Conservation (phyloP, 805 yeast species). For the Ogataea degrootiae region DNA sequence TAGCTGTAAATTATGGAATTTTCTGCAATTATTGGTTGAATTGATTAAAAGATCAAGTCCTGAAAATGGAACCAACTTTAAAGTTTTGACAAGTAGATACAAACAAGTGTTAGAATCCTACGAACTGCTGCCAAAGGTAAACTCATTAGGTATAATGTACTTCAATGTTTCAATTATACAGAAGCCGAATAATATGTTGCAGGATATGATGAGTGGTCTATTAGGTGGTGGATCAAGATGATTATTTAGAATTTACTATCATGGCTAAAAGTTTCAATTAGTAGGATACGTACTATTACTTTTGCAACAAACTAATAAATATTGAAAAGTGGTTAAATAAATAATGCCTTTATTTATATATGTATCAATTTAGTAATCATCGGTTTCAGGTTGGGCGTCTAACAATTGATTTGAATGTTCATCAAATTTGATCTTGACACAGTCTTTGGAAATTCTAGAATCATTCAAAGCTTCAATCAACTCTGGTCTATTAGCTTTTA, state of each 20-base stretch:
- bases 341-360: background rate
- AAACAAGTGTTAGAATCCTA: slow-evolving; percentile 14
- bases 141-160: slow-evolving; percentile 26
- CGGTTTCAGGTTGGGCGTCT: slow-evolving; percentile 25
- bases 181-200: slow-evolving; percentile 52
- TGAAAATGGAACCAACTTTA: slow-evolving; percentile 37
- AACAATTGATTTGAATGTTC: slow-evolving; percentile 22
- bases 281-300: too few relatives aligned
- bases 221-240: slow-evolving; percentile 36
- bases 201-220: slow-evolving; percentile 73
- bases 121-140: slow-evolving; percentile 21
- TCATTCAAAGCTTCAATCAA: slow-evolving; percentile 56
- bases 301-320: background rate
- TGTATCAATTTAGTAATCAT: slow-evolving; percentile 20
- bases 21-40: slow-evolving; percentile 59
- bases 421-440: slow-evolving; percentile 17
- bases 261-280: too few relatives aligned
- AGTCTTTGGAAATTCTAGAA: slow-evolving; percentile 45
- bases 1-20: slow-evolving; percentile 50
- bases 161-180: slow-evolving; percentile 34
- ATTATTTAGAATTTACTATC: background rate
- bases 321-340: background rate
- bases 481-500: slow-evolving; percentile 59
- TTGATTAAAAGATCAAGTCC: slow-evolving; percentile 45
- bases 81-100: slow-evolving; percentile 42